Evolutionary conservation across 148 eudicot species (phyloP).

Genomic region (Fagopyrum esculentum): DNA sequence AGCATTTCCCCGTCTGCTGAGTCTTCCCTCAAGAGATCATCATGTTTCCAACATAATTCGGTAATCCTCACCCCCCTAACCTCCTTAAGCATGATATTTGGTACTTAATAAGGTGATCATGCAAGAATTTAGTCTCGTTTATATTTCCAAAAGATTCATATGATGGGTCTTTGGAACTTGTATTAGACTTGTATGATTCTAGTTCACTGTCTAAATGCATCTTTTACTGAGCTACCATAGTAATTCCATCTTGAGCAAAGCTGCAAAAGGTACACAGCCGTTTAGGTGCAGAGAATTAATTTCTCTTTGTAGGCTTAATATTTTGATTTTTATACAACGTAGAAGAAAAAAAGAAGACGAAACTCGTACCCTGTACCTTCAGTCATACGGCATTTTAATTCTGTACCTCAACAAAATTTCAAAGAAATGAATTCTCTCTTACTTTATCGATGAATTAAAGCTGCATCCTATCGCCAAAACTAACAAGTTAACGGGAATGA

Average conservation of each 20-base stretch:
- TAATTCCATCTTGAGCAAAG: too few species aligned
- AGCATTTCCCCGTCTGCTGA: constrained; percentile 88
- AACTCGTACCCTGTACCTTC: too few species aligned
- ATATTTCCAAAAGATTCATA: not conserved
- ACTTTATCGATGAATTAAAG: not conserved
- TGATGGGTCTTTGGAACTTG: not conserved
- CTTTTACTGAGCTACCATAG: too few species aligned
- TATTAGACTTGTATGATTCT: not conserved
- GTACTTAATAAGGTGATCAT: not conserved
- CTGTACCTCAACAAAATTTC: not conserved
- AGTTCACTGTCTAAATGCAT: too few species aligned
- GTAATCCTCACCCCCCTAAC: constrained; percentile 26
- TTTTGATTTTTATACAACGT: too few species aligned
- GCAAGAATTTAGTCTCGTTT: not conserved
- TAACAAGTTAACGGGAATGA: not conserved
- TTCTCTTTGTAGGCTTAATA: not conserved
- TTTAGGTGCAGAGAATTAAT: not conserved
- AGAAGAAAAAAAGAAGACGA: too few species aligned
- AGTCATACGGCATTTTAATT: too few species aligned
- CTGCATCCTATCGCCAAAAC: not conserved
- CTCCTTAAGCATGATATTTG: not conserved
- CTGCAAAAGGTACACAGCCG: not conserved
- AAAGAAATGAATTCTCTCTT: too few species aligned
- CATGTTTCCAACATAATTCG: constrained; percentile 41
- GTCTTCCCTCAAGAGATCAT: constrained; percentile 63